Base-by-base conservation (phyloP, 2,329 filamentous ascomycete species). In the Metarhizium sp. region DNA sequence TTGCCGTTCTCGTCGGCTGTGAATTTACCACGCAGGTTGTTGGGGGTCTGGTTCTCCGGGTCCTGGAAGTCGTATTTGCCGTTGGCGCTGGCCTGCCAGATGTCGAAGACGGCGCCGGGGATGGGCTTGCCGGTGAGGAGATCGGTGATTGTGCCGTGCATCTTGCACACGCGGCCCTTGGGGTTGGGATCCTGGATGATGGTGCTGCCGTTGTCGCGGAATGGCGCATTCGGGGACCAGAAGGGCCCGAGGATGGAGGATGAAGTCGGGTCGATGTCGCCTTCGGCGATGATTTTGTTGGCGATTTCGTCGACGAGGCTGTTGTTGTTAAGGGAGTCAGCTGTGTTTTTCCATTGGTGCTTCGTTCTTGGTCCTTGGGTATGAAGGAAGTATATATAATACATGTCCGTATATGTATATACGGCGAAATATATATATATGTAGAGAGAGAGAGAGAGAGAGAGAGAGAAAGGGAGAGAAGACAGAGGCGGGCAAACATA, bases 21-120 rank as follows among this genome's bases (percentile, higher is more conserved):
- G 76, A 90, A 90, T 75, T 89, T 90, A 68, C 87, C 87, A 47
- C 87, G 81, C 46, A 90, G 77, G 76, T 90, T 90, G 78, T 89
- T 87, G 66, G 82, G 81, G 51, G 74, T 73, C 75, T 89, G 86
- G 72, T 82, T 83, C 55, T 84, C 79, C 0, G 85, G 85, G 69
- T 90, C 87, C 71, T 88, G 85, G 77, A 87, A 83, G 66, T 88
- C 85, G 75, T 90, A 90, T 67, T 85, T 84, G 69, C 86, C 86
- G 73, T 89, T 90, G 69, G 84, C 77, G 61, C 81, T 86, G 52
- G 87, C 86, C 68, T 90, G 85, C 87, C 87, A 90, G 75, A 90
- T 86, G 67, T 90, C 87, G 64, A 90, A 82, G 60, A 88, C 83
- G 62, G 86, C 86, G 64, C 77, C 75, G 54, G 78, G 78, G 63